Conservation (phyloP, 108 stramenopile species). For the Fragilaria crotonensis region DNA sequence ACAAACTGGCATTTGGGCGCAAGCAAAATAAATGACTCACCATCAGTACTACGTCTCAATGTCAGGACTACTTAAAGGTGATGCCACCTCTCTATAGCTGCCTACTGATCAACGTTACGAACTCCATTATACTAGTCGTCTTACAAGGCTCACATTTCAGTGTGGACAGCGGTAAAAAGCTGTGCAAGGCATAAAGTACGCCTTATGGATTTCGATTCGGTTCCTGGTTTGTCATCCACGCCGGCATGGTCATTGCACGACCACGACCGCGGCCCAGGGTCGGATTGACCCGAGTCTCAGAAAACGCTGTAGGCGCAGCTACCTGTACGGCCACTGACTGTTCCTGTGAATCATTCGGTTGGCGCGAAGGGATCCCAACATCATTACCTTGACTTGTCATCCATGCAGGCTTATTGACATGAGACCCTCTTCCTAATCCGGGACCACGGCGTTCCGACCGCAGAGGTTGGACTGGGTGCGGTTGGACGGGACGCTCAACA, state of each 20-base stretch:
- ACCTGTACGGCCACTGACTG: not conserved
- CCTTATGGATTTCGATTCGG: not conserved
- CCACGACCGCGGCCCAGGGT: slow-evolving; percentile 22
- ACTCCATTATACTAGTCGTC: too few relatives aligned
- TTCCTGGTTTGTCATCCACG: slow-evolving; percentile 29
- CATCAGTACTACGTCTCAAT: too few relatives aligned
- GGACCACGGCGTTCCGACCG: too few relatives aligned
- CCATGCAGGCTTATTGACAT: not conserved
- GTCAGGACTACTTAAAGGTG: too few relatives aligned
- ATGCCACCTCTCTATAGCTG: too few relatives aligned
- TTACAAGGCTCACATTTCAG: too few relatives aligned
- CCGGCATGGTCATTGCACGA: slow-evolving; percentile 23
- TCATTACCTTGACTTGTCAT: not conserved
- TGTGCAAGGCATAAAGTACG: too few relatives aligned
- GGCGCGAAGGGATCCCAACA: not conserved
- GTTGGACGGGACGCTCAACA: not conserved
- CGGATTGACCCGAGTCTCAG: not conserved
- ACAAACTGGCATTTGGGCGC: not conserved
- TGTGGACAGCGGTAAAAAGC: too few relatives aligned
- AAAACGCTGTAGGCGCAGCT: not conserved
- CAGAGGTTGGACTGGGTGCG: too few relatives aligned
- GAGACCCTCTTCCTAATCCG: not conserved
- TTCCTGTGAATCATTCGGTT: not conserved
- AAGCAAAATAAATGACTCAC: too few relatives aligned
- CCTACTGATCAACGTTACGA: too few relatives aligned